A percentile compares a stretch with the other conserved stretches of the same genome.
These are phyloP conservation scores for Hypoxylon fuscum DNA, from an alignment of 495 filamentous ascomycete species.

Conservation along the genomic window DNA sequence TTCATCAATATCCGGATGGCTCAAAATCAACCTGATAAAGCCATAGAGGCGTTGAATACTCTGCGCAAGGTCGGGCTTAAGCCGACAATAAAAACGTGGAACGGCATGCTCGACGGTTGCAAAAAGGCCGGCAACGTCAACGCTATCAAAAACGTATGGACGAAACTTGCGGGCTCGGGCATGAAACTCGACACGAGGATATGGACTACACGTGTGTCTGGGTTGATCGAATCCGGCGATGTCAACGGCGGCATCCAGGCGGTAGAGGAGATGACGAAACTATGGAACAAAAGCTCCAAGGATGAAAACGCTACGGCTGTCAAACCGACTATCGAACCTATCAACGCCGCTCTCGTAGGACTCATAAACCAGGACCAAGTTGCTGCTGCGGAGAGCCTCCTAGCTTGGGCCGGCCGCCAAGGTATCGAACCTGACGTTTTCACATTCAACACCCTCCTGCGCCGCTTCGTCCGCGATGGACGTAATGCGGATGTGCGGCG, in stretches of 20 bases:
- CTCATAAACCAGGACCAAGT: constrained; percentile 48
- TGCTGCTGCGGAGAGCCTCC: constrained; percentile 53
- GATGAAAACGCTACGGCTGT: constrained; percentile 46
- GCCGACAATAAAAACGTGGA: constrained; percentile 67
- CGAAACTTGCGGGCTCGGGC: constrained; percentile 58
- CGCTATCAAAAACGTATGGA: constrained; percentile 67
- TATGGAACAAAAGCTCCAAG: constrained; percentile 57
- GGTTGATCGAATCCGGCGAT: constrained; percentile 61
- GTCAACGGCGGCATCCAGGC: constrained; percentile 60
- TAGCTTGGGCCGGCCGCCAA: constrained; percentile 66
- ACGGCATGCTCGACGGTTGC: constrained; percentile 70
- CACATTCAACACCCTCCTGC: constrained; percentile 76
- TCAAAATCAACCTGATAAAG: constrained; percentile 55
- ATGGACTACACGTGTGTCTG: constrained; percentile 72
- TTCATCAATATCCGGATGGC: constrained; percentile 64
- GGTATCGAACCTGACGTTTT: constrained; percentile 66
- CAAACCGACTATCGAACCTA: constrained; percentile 64
- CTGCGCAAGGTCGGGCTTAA: constrained; percentile 60
- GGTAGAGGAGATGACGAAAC: constrained; percentile 66
- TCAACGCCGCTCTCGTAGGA: constrained; percentile 69
- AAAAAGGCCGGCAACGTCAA: constrained; percentile 54
- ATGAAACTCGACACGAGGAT: constrained; percentile 62
- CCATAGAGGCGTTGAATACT: constrained; percentile 67
- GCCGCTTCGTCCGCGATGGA: constrained; percentile 59
- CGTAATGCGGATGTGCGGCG: constrained; percentile 46